Base-by-base conservation (phyloP, 192 early-diverging fungal species). In the Coemansia sp. region DNA sequence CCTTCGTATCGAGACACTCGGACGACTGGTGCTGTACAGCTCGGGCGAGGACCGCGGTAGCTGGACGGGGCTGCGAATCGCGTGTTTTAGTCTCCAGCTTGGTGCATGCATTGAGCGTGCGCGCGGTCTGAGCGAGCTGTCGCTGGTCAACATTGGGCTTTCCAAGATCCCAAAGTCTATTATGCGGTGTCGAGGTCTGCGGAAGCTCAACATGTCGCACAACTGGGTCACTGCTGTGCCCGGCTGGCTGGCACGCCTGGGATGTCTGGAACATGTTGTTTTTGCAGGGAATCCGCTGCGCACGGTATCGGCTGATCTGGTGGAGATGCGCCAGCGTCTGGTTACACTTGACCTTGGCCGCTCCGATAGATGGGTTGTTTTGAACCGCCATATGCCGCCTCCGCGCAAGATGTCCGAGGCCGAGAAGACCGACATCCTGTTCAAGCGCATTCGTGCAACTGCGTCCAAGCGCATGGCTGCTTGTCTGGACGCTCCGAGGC, bases 291-390 rank as follows among this genome's bases (percentile, higher is more conserved):
- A 82, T 43, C 74, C 80, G 10, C 65, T 82, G 63, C 71, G 75
- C 53, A 61, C 60, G 12, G 71, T 82, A 11, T 46, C 80, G 0
- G 80, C 80, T 12, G 75, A 77, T 40, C 62, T 82, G 44, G 80
- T 82, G 17, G 80, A 82, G 59, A 76, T 82, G 75, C 74, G 80
- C 37, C 71, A 74, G 25, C 80, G 72, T 38, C 69, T 82, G 43
- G 53, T 44, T 19, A 68, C 80, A 6, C 63, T 82, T n/a, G 57
- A 72, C 17, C 63, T 82, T 50, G 80, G 80, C 50, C 42, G 54
- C 66, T 49, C 63, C 0, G 13, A 53, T 55, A 42, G 40, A 56
- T 82, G 80, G 80, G 50, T 69, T 13, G 61, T 82, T 65, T 45
- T 77, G 57, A 63, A 43, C 42, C 75, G 80, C 58, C 56, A 65